Evolutionary conservation across 192 early-diverging fungal species (phyloP), one percentile per base, ranked within the genome.

Genomic region (Coemansia sp.): DNA sequence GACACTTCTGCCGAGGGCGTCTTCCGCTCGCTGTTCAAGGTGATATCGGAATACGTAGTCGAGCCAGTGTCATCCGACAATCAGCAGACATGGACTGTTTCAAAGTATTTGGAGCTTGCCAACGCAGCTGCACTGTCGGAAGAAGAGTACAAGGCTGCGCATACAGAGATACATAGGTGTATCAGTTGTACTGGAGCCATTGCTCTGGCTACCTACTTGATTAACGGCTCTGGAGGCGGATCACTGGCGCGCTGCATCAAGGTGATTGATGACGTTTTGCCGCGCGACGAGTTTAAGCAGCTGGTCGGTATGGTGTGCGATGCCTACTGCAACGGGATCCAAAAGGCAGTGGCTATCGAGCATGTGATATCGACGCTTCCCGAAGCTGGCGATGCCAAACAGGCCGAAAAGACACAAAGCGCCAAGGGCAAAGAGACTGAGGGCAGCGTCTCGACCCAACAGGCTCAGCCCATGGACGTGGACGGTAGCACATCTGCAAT

Each of bases 1-100:
- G 80, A 82, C 49, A 77, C 74, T 6, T 70, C 80, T 39, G 73
- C 75, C 41, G 75, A 77, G 35, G 56, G 57, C 45, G 71, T 77
- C 17, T 77, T 77, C 52, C 56, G 52, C 37, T 70, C 61, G 11
- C 58, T 82, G 12, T 71, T 82, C 47, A 43, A 37, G 12, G 75
- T 71, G 65, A 68, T 77, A 41, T 65, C 64, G 52, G 51, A 65
- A 9, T 66, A 61, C 26, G n/a, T 82, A 41, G 54, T 41, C 21
- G 61, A 54, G 17, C 72, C 65, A 12, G 37, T 17, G 14, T 14
- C 62, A 16, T 62, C 29, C 4, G 59, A 37, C 22, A 27, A 38
- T 22, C 14, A 25, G 29, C 59, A 47, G 54, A 19, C 12, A 27
- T 37, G 16, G 25, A 9, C 39, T n/a, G 64, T 60, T 3, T 19